A percentile compares a stretch with the other conserved stretches of the same genome.
Conservation (phyloP, 345 rosid genomes). For the Carallia pectinifolia region DNA sequence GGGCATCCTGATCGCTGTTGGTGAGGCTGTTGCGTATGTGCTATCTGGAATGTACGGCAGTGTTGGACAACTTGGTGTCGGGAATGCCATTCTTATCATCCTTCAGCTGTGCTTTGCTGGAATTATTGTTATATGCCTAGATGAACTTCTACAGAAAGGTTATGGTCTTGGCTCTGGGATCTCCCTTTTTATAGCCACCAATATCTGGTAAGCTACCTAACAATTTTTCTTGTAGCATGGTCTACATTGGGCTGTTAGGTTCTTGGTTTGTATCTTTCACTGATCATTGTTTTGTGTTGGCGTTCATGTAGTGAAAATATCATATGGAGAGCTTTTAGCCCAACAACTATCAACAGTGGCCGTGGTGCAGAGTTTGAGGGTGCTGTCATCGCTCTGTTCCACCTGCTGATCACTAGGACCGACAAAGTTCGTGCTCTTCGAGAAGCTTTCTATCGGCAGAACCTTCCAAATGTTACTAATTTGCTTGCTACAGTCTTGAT, state of each 20-base stretch:
- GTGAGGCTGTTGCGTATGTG: slow-evolving; percentile 62
- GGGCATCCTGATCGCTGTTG: slow-evolving; percentile 65
- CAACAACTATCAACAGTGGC: slow-evolving; percentile 87
- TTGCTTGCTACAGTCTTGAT: slow-evolving; percentile 78
- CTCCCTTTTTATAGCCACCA: slow-evolving; percentile 65
- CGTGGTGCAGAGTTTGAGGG: slow-evolving; percentile 94
- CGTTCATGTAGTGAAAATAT: slow-evolving; percentile 61
- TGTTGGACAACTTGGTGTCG: slow-evolving; percentile 60
- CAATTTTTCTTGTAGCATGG: not conserved
- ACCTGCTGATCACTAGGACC: slow-evolving; percentile 67
- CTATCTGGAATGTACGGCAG: slow-evolving; percentile 71
- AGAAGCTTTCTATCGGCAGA: slow-evolving; percentile 86
- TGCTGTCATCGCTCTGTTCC: slow-evolving; percentile 85
- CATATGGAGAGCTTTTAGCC: slow-evolving; percentile 89
- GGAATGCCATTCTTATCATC: slow-evolving; percentile 53
- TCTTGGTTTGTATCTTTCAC: not conserved
- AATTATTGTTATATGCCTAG: slow-evolving; percentile 58
- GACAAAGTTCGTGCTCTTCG: slow-evolving; percentile 79
- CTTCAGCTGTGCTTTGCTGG: slow-evolving; percentile 52
- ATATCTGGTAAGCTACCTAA: slow-evolving; percentile 48
- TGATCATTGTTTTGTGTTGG: slow-evolving; percentile 1
- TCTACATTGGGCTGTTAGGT: not conserved
- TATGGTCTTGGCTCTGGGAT: slow-evolving; percentile 69
- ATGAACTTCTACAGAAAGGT: slow-evolving; percentile 66
- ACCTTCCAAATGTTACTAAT: slow-evolving; percentile 84